These are phyloP conservation scores for Metrosideros polymorpha DNA, from an alignment of 441 rosid genomes.

Conservation along the genomic window DNA sequence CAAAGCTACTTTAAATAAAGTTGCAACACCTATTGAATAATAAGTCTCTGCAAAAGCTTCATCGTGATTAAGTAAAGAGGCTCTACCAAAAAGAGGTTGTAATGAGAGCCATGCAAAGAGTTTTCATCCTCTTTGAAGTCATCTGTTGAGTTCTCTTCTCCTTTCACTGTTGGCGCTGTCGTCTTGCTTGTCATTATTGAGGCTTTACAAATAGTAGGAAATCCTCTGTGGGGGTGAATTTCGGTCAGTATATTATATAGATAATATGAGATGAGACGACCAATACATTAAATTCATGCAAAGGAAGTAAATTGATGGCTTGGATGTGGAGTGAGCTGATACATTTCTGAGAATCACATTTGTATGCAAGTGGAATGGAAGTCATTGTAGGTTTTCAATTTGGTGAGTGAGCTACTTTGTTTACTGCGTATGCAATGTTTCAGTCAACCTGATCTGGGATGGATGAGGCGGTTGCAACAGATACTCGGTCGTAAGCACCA, in stretches of 20 bases:
- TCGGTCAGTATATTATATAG: not conserved
- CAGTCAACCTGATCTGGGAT: slow-evolving; percentile 97
- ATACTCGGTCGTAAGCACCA: slow-evolving; percentile 96
- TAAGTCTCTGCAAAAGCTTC: not conserved
- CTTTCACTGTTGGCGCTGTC: not conserved
- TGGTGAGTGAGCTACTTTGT: not conserved
- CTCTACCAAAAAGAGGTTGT: not conserved
- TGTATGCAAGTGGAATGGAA: not conserved
- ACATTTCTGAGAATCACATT: not conserved
- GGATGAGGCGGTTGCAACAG: slow-evolving; percentile 93
- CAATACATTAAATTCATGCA: not conserved
- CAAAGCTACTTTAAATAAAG: not conserved
- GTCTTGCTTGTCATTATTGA: not conserved
- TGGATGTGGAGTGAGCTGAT: not conserved
- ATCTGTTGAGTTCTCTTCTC: not conserved
- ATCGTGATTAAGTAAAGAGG: not conserved
- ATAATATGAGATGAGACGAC: not conserved
- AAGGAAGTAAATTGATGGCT: not conserved
- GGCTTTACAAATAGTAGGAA: not conserved
- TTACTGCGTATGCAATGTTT: not conserved
- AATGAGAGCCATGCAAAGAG: not conserved
- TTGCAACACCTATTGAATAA: not conserved
- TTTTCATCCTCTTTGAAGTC: not conserved
- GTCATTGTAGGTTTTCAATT: not conserved
- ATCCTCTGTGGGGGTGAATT: not conserved